These are phyloP conservation scores for Candida nanaspora DNA, from an alignment of 805 yeast genomes.

Conservation along the genomic window DNA sequence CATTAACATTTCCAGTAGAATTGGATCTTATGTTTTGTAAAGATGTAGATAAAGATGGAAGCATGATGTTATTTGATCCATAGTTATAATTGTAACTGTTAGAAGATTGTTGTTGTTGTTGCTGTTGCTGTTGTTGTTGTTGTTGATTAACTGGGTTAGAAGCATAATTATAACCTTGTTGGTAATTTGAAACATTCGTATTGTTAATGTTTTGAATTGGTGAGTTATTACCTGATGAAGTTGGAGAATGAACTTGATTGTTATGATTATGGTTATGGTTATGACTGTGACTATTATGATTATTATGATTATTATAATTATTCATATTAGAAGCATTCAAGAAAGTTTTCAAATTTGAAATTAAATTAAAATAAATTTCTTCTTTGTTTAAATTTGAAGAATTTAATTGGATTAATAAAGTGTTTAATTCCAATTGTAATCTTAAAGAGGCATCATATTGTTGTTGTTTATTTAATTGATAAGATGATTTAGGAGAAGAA, in stretches of 20 bases:
- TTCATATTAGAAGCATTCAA: constrained; percentile 1
- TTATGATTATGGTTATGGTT: no score
- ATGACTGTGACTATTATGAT: no score
- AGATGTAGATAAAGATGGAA: constrained; percentile 17
- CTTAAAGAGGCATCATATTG: constrained; percentile 2
- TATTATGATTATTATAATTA: neutral
- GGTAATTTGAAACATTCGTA: neutral
- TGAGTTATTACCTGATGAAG: constrained; percentile 8
- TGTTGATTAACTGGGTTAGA: constrained; percentile 3
- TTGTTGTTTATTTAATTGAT: neutral
- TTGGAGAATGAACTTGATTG: constrained; percentile 11
- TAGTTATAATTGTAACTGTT: constrained; percentile 2
- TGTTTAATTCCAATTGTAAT: constrained; percentile 21
- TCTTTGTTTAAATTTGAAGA: constrained; percentile 16
- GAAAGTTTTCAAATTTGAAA: constrained; percentile 15
- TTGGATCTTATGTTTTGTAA: constrained; percentile 14
- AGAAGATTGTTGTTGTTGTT: constrained; percentile 9
- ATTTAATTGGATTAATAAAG: constrained; percentile 20
- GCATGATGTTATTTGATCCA: constrained; percentile 11
- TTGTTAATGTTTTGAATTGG: constrained; percentile 5
- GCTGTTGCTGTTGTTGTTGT: neutral
- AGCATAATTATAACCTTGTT: constrained; percentile 1
- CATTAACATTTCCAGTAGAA: neutral
- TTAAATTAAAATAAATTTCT: constrained; percentile 17
- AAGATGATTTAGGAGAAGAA: neutral